These are phyloP conservation scores for Aegilops umbellulata DNA, from an alignment of 176 grass and related monocot species.

Conservation along the genomic window DNA sequence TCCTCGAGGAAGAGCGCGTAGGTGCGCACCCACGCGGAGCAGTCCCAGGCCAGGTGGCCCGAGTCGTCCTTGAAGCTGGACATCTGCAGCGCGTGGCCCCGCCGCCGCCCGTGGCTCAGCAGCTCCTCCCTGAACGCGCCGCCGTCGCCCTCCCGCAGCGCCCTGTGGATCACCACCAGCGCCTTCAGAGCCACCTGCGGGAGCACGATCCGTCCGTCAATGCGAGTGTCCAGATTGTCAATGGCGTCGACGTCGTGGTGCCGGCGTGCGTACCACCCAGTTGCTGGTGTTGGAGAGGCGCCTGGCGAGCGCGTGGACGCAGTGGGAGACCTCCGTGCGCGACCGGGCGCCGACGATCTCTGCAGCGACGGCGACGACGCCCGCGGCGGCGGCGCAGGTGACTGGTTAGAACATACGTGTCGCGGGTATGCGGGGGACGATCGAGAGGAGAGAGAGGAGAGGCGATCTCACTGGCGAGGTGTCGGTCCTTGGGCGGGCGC, in stretches of 20 bases:
- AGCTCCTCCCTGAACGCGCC: constrained; percentile 80
- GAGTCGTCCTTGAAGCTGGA: constrained; percentile 90
- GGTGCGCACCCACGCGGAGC: constrained; percentile 86
- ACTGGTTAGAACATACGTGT: neutral
- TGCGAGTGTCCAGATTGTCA: neutral
- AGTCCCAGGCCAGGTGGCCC: constrained; percentile 80
- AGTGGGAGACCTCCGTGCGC: constrained; percentile 76
- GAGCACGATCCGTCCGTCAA: neutral
- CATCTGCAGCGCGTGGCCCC: constrained; percentile 69
- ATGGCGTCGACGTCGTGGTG: neutral
- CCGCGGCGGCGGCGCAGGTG: neutral
- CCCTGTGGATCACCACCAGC: constrained; percentile 76
- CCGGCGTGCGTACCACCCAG: constrained; percentile 61
- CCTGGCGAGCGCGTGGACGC: constrained; percentile 67
- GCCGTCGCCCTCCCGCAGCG: constrained; percentile 68
- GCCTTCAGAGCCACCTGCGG: constrained; percentile 86
- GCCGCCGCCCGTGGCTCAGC: constrained; percentile 51
- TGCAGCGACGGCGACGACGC: neutral
- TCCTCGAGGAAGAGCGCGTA: constrained; percentile 97
- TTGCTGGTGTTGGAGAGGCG: constrained; percentile 84
- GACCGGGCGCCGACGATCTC: constrained; percentile 69
- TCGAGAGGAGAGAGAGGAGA: neutral
- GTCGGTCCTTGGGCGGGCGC: constrained; percentile 84
- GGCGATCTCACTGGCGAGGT: constrained; percentile 59
- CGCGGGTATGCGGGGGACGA: neutral